Conservation (phyloP, 176 grass and related monocot genomes). For the Phragmites australis region DNA sequence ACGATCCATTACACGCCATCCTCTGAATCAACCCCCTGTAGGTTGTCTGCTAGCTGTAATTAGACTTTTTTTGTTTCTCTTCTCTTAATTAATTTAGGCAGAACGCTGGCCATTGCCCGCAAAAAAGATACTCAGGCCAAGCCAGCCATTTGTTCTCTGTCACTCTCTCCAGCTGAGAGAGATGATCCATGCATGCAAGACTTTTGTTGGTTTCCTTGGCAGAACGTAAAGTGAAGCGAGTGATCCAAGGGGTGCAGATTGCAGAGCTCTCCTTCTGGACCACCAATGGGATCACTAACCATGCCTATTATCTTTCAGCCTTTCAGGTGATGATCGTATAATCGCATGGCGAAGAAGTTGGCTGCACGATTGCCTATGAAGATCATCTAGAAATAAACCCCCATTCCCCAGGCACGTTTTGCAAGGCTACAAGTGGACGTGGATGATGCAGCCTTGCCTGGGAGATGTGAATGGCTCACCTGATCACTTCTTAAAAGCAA, state of each 20-base stretch:
- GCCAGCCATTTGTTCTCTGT: constrained; percentile 20
- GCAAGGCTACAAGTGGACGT: not conserved
- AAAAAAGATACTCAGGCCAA: constrained; percentile 26
- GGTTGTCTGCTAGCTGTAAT: too few species aligned
- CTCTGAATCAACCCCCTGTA: constrained; percentile 15
- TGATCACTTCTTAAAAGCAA: not conserved
- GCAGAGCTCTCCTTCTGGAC: constrained; percentile 9
- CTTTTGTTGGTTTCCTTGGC: constrained; percentile 11
- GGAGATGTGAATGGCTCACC: not conserved
- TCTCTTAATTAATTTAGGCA: too few species aligned
- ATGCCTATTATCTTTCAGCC: too few species aligned
- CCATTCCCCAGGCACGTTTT: not conserved
- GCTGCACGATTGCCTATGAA: not conserved
- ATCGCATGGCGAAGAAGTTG: constrained; percentile 1
- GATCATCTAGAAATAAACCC: not conserved
- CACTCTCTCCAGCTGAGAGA: not conserved
- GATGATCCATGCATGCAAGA: not conserved
- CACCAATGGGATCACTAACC: not conserved
- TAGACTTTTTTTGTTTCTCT: too few species aligned
- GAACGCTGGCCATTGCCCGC: too few species aligned
- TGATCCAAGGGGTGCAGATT: constrained; percentile 37
- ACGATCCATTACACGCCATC: constrained; percentile 24
- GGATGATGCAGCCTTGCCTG: not conserved
- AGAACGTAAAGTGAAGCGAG: constrained; percentile 16
- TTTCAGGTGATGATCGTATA: not conserved